Evolutionary conservation across 768 basidiomycete species (phyloP), one percentile per base, ranked within the genome.

Genomic region (Lactifluus rugatus): DNA sequence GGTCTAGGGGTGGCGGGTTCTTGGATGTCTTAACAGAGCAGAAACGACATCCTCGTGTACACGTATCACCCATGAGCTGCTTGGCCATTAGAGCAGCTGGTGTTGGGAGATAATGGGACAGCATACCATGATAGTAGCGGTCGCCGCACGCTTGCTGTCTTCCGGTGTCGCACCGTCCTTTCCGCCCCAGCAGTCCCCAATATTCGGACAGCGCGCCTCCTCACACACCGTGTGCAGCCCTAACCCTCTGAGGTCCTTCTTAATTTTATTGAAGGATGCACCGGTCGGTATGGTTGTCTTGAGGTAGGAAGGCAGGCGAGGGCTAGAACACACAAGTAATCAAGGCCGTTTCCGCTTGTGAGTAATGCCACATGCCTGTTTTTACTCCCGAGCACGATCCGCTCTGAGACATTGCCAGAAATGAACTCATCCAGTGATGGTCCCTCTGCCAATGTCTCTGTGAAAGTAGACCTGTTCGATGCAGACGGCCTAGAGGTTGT

Each of bases 181-280:
- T 9, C 93, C 93, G 42, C 96, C 93, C 96, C 96, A 99, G 67
- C 96, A 99, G 67, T 98, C 95, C n/a, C 95, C 96, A 56, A 99
- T 97, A 67, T 99, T 99, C 0, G 96, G 96, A 76, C 96, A 99
- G 62, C 94, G 81, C 36, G 96, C 96, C 70, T 99, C 96, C 72
- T 99, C 96, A 67, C 96, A 99, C 2, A 99, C 96, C 0, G 96
- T 99, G 67, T 96, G 93, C 48, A 99, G 75, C 8, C 82, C 82
- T 2, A 99, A 79, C 2, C 94, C 95, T 52, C 96, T 78, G 14
- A 99, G 78, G 71, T 99, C 96, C 64, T 87, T 89, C 80, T 95
- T 97, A 63, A 99, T 97, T 67, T 83, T 90, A 63, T 81, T 85
- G 71, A 87, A 99, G 2, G 93, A 92, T 11, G 77, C 76, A 31